Evolutionary conservation across 2,329 filamentous ascomycete genomes (phyloP), one percentile per base, ranked within the genome.

Genomic region (Colletotrichum noveboracense): DNA sequence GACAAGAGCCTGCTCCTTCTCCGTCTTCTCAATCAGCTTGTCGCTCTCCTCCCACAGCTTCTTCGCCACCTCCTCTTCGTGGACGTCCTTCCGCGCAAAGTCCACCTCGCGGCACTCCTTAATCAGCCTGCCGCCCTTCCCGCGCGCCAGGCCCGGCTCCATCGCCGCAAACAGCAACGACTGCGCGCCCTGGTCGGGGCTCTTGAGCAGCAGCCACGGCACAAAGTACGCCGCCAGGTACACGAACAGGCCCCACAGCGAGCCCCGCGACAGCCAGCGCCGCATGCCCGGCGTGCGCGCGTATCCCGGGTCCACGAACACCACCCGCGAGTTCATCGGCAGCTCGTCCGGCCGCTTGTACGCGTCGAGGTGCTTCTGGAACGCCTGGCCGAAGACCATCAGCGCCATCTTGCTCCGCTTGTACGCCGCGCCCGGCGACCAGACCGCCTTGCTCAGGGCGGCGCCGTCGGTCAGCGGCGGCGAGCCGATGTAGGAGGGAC

Each of bases 21-120:
- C 96, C 16, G 93, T 91, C 79, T 90, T 90, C 83, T 97, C 93
- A 71, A 98, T 93, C 77, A 97, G 91, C 81, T 92, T 92, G 81
- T 98, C 96, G 81, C 94, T 98, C 74, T 94, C 93, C 82, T 97
- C 92, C 96, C 96, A 99, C 18, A 99, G 87, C 83, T 93, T 91
- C 89, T 97, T 96, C 74, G 95, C 96, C 34, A 94, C 86, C 24
- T 90, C 90, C 78, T 97, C 96, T 81, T 98, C 94, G 78, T 90
- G 90, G 60, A 98, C 89, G 80, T 98, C 96, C 30, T 86, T 88
- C 69, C 95, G 89, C 30, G 93, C 89, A 83, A 92, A 94, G 77
- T 94, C 91, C 21, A 96, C 89, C 81, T 95, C 91, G 79, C 91
- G 92, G 82, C 96, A 98, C 84, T 98, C 97, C 85, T 98, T 98